phyloP scores from a whole-genome alignment of 164 flowering plant species.

The Annona cherimola region DNA sequence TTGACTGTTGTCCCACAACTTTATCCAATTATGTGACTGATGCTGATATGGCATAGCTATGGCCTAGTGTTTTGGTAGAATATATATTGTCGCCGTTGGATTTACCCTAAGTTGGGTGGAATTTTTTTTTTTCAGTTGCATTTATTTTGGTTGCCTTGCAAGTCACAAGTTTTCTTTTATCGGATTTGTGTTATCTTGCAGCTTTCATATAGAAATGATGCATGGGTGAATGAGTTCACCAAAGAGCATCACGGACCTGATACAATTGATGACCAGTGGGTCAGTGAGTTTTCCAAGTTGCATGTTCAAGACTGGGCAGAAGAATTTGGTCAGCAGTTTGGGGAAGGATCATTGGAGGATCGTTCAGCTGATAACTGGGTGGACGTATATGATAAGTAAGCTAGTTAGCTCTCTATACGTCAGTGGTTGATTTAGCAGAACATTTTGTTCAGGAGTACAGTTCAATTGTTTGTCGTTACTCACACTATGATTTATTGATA shows the following conservation, averaged over 20 bases:
- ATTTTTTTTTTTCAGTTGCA: too few relatives aligned
- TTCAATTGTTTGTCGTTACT: too few relatives aligned
- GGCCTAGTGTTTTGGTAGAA: too few relatives aligned
- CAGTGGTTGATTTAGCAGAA: too few relatives aligned
- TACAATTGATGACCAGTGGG: conserved; percentile 68
- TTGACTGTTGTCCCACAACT: too few relatives aligned
- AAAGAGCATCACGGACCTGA: conserved; percentile 39
- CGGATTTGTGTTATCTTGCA: conserved; percentile 28
- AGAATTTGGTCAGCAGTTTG: conserved; percentile 71
- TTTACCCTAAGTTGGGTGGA: too few relatives aligned
- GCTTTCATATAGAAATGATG: conserved; percentile 51
- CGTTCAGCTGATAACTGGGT: conserved; percentile 75
- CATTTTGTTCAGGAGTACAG: too few relatives aligned
- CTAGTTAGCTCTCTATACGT: conserved; percentile 3
- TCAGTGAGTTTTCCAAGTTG: conserved; percentile 84
- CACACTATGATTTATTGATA: too few relatives aligned
- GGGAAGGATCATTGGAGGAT: conserved; percentile 49
- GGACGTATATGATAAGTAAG: conserved; percentile 82
- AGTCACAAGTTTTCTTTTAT: conserved; percentile 5
- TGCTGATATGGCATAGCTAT: too few relatives aligned
- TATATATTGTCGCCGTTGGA: too few relatives aligned
- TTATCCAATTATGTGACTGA: too few relatives aligned
- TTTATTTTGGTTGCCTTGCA: too few relatives aligned
- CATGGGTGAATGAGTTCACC: conserved; percentile 74
- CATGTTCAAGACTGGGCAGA: conserved; percentile 82